These are phyloP conservation scores for Heliamphora exappendiculata DNA, from an alignment of 148 eudicot species.

Conservation along the genomic window DNA sequence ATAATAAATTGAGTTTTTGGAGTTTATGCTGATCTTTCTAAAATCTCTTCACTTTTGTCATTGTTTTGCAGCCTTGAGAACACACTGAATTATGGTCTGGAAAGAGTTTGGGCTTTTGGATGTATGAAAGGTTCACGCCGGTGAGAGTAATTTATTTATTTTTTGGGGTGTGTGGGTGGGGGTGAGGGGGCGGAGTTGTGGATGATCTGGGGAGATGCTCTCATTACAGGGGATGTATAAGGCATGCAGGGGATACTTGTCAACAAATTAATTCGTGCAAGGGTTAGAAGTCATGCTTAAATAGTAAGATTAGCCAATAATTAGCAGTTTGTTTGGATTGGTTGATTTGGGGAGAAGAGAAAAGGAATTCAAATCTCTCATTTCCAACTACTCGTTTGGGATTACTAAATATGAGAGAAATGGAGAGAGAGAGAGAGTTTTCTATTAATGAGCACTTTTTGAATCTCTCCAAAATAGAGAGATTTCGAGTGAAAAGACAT, in stretches of 20 bases:
- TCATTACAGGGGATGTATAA: too few relatives aligned
- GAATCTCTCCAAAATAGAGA: too few relatives aligned
- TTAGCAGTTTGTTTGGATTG: too few relatives aligned
- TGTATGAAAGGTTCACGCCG: constrained; percentile 78
- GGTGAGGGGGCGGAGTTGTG: too few relatives aligned
- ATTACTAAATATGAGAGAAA: too few relatives aligned
- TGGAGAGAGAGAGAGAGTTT: too few relatives aligned
- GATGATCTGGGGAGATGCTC: not conserved
- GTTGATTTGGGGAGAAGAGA: too few relatives aligned
- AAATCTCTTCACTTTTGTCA: not conserved
- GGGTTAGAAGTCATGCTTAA: not conserved
- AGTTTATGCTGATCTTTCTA: constrained; percentile 6
- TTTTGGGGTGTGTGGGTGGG: not conserved
- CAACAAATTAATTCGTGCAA: not conserved
- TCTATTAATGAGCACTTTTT: too few relatives aligned
- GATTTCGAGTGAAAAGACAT: too few relatives aligned
- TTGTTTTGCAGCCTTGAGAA: constrained; percentile 72
- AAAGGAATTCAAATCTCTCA: too few relatives aligned
- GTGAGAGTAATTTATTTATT: constrained; percentile 26
- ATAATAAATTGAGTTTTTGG: not conserved
- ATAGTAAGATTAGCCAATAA: not conserved
- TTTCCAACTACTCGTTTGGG: too few relatives aligned
- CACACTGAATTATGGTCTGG: constrained; percentile 80
- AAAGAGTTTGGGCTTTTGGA: constrained; percentile 94
- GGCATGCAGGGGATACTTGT: not conserved